Evolutionary conservation across 345 rosid genomes (phyloP).

Genomic region (Geranium rotundifolium): DNA sequence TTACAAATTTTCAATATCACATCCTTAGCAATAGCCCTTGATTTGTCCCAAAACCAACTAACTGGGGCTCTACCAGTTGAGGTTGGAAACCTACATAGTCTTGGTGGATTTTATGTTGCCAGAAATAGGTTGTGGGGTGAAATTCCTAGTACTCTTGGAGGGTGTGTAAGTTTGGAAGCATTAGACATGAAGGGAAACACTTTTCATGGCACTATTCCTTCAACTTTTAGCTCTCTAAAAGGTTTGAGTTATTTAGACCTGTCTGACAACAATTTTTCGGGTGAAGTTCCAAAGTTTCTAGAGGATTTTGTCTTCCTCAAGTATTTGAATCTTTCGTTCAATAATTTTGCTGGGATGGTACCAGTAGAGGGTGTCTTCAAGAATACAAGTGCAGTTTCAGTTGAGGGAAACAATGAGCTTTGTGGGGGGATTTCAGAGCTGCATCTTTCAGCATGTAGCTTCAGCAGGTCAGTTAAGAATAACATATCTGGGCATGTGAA

Average conservation of each 20-base stretch:
- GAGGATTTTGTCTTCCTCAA: background rate
- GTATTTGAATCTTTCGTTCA: slow-evolving; percentile 16
- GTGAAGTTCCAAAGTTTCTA: slow-evolving; percentile 13
- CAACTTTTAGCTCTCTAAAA: slow-evolving; percentile 7
- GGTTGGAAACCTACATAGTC: slow-evolving; percentile 7
- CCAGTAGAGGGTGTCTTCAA: slow-evolving; percentile 15
- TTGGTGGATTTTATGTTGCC: slow-evolving; percentile 12
- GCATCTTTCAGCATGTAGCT: slow-evolving; percentile 8
- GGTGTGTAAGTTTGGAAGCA: slow-evolving; percentile 1
- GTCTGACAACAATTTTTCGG: slow-evolving; percentile 16
- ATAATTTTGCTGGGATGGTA: slow-evolving; percentile 16
- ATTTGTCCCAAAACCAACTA: slow-evolving; percentile 15
- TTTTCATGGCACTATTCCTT: slow-evolving; percentile 15
- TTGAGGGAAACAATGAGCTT: slow-evolving; percentile 27
- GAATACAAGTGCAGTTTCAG: slow-evolving; percentile 16
- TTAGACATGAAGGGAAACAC: slow-evolving; percentile 9
- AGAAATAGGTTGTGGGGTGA: slow-evolving; percentile 12
- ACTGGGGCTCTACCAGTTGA: slow-evolving; percentile 4
- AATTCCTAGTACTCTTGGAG: slow-evolving; percentile 12
- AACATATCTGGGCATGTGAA: background rate
- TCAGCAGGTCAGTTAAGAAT: background rate
- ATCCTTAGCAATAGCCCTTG: slow-evolving; percentile 5
- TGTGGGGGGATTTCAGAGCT: slow-evolving; percentile 27
- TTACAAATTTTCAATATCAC: slow-evolving; percentile 10
- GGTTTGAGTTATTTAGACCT: slow-evolving; percentile 11